Evolutionary conservation across 2,329 filamentous ascomycete genomes (phyloP).

Genomic region (Ophioceras dolichostomum): DNA sequence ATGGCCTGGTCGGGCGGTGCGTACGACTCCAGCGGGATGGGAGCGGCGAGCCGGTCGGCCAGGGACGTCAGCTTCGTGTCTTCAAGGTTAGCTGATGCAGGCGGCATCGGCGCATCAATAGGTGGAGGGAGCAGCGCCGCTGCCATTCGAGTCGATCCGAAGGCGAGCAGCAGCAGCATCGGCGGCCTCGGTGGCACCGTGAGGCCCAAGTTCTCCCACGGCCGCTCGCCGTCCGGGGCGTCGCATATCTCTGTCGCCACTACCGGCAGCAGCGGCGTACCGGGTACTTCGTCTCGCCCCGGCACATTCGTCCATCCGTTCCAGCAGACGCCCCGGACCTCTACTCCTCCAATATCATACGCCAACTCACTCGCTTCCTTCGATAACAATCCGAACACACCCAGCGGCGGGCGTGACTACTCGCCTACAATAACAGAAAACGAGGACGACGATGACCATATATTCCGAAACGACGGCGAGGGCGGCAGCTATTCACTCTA

Average conservation of each 20-base stretch:
- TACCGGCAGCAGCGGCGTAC: conserved; percentile 36
- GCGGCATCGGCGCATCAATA: too few relatives aligned
- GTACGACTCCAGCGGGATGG: conserved; percentile 12
- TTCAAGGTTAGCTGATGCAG: conserved; percentile 11
- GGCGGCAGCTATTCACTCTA: too few relatives aligned
- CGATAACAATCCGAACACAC: too few relatives aligned
- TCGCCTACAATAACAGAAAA: conserved; percentile 44
- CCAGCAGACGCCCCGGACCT: conserved; percentile 49
- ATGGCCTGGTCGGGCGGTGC: conserved; percentile 15
- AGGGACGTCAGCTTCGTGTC: conserved; percentile 31
- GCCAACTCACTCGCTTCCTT: conserved; percentile 42
- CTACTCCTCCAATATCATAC: conserved; percentile 47
- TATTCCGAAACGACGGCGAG: too few relatives aligned
- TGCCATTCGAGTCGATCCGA: not conserved
- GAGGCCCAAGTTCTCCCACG: conserved; percentile 34
- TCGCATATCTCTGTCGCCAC: conserved; percentile 45
- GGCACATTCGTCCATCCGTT: conserved; percentile 50
- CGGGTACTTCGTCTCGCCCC: conserved; percentile 18
- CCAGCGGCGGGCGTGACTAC: conserved; percentile 33
- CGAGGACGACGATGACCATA: conserved; percentile 27
- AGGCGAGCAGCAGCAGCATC: not conserved
- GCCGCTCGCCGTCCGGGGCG: conserved; percentile 44
- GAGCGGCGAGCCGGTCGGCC: conserved; percentile 13
- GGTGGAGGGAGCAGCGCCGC: conserved; percentile 6
- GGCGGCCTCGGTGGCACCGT: conserved; percentile 6